These are phyloP conservation scores for Sugiyamaella americana DNA, from an alignment of 805 yeast species.

Conservation along the genomic window DNA sequence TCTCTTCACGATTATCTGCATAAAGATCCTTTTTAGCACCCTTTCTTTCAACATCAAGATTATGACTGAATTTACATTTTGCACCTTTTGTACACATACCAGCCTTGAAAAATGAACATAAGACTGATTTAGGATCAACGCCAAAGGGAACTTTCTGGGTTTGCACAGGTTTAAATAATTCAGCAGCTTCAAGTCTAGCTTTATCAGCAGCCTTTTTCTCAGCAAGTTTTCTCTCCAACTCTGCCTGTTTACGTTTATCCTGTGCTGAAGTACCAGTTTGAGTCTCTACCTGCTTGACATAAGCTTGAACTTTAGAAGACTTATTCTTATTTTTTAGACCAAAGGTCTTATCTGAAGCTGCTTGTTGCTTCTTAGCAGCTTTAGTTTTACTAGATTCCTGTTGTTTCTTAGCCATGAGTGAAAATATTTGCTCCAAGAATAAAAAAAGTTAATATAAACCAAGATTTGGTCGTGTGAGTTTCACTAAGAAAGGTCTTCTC, in stretches of 20 bases:
- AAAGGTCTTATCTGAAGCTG: conserved; percentile 81
- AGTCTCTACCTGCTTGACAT: conserved; percentile 58
- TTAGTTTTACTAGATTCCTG: conserved; percentile 50
- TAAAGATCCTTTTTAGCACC: conserved; percentile 87
- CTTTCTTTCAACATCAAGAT: conserved; percentile 76
- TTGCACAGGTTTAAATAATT: conserved; percentile 58
- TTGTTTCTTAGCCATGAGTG: conserved; percentile 45
- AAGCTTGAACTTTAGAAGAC: conserved; percentile 81
- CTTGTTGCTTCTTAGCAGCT: conserved; percentile 49
- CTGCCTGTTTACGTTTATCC: conserved; percentile 67
- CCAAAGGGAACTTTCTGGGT: conserved; percentile 91
- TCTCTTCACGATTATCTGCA: conserved; percentile 69
- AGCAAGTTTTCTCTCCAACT: conserved; percentile 56
- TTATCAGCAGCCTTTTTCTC: conserved; percentile 88
- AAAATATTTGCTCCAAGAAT: too few species aligned
- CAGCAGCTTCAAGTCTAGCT: conserved; percentile 82
- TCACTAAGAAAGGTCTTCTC: too few species aligned
- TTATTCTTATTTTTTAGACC: conserved; percentile 95
- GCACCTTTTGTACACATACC: conserved; percentile 63
- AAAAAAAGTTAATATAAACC: too few species aligned
- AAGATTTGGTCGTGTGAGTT: too few species aligned
- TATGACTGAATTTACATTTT: conserved; percentile 90
- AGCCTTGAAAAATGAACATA: conserved; percentile 84
- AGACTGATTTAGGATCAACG: conserved; percentile 90
- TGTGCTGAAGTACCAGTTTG: conserved; percentile 52